Percentiles rank a stretch among this genome's conserved stretches.
These are phyloP conservation scores for Globisporangium nagaii DNA, from an alignment of 352 stramenopile species.

Conservation along the genomic window DNA sequence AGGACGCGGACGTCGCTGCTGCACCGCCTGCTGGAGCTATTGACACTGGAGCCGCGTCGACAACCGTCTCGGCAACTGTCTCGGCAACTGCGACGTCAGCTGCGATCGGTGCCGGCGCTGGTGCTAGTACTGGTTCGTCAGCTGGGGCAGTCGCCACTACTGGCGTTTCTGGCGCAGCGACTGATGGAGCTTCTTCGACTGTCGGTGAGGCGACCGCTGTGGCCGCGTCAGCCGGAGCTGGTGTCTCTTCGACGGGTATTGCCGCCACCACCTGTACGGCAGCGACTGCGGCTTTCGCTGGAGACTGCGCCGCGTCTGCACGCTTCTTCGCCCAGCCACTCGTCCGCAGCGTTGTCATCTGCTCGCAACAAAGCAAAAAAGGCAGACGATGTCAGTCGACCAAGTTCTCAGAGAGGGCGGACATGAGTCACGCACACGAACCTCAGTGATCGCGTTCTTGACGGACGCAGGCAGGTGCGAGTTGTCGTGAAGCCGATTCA, in stretches of 20 bases:
- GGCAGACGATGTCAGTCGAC: not conserved
- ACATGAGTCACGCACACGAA: conserved; percentile 21
- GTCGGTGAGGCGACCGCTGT: no score
- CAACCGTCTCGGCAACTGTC: no score
- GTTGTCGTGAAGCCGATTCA: conserved; percentile 49
- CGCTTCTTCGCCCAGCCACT: conserved; percentile 61
- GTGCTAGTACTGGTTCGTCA: no score
- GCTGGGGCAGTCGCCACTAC: no score
- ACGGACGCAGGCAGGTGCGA: conserved; percentile 20
- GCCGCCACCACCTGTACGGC: not conserved
- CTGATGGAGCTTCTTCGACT: no score
- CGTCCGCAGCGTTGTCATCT: conserved; percentile 39
- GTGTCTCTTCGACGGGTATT: not conserved
- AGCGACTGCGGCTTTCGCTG: conserved; percentile 3
- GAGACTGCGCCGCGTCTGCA: conserved; percentile 7
- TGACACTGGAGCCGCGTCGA: no score
- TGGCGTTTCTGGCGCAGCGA: no score
- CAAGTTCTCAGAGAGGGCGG: no score
- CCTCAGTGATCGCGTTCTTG: conserved; percentile 47
- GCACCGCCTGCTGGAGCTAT: no score
- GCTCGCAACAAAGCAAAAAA: not conserved
- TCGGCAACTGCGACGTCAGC: no score
- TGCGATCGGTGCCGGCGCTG: no score
- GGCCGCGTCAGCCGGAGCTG: not conserved
- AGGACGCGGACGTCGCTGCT: no score